A percentile compares a stretch with the other conserved stretches of the same genome.
These are phyloP conservation scores for Prunus armeniaca DNA, from an alignment of 306 rosid species.

Conservation along the genomic window DNA sequence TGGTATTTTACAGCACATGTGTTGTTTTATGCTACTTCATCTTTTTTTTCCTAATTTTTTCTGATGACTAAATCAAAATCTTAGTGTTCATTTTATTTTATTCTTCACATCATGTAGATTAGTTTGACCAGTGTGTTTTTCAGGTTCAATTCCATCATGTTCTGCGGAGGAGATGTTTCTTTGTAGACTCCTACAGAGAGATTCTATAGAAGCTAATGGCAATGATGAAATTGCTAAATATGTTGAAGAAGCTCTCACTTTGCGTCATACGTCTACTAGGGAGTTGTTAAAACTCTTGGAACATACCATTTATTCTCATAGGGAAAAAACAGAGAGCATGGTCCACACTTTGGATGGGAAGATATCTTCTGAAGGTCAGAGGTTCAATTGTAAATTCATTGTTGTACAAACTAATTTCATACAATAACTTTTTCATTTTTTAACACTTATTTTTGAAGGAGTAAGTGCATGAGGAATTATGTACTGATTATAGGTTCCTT, in stretches of 20 bases:
- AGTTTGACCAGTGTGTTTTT: slow-evolving; percentile 35
- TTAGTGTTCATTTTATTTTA: background rate
- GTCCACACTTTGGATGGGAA: slow-evolving; percentile 43
- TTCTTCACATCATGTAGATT: slow-evolving; percentile 17
- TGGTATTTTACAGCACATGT: slow-evolving; percentile 36
- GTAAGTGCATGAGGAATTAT: slow-evolving; percentile 21
- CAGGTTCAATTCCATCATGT: slow-evolving; percentile 71
- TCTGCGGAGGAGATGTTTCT: slow-evolving; percentile 80
- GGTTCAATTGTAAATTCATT: slow-evolving; percentile 22
- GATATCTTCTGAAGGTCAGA: slow-evolving; percentile 70
- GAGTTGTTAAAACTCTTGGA: slow-evolving; percentile 56
- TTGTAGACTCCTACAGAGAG: slow-evolving; percentile 74
- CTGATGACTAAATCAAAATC: background rate
- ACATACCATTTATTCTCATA: slow-evolving; percentile 50
- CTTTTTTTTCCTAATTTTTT: background rate
- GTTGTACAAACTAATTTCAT: slow-evolving; percentile 2
- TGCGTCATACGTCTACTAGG: slow-evolving; percentile 58
- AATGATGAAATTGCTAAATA: slow-evolving; percentile 35
- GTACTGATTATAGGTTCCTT: slow-evolving; percentile 23
- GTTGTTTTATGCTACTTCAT: background rate
- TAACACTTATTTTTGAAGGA: slow-evolving; percentile 10
- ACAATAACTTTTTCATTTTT: slow-evolving; percentile 12
- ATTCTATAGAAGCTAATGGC: slow-evolving; percentile 47
- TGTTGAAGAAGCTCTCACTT: slow-evolving; percentile 67
- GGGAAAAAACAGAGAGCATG: slow-evolving; percentile 43